A percentile compares a stretch with the other conserved stretches of the same genome.
Evolutionary conservation across 1,139 yeast genomes (phyloP).

Genomic region (Sugiyamaella sp.): DNA sequence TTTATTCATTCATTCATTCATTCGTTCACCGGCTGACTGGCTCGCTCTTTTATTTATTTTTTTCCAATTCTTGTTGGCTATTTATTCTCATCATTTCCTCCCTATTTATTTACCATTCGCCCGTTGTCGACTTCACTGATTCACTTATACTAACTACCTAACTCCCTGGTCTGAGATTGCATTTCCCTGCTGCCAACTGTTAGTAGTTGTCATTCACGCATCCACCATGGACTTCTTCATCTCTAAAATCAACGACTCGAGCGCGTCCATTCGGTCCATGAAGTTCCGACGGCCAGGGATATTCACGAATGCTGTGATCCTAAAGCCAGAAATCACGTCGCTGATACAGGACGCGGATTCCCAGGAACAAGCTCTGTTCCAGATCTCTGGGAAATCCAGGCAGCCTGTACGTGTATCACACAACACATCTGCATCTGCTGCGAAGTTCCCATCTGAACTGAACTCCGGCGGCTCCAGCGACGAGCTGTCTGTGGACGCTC

Average conservation of each 20-base stretch:
- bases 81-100: background rate
- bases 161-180: too few relatives aligned
- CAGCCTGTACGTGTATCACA: constrained; percentile 23
- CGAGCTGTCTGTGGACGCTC: constrained; percentile 40
- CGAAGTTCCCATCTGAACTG: background rate
- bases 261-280: constrained; percentile 43
- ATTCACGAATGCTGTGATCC: constrained; percentile 64
- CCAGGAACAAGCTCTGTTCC: constrained; percentile 56
- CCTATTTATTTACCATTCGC: background rate
- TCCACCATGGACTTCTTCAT: constrained; percentile 32
- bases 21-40: too few relatives aligned
- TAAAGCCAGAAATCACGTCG: constrained; percentile 59
- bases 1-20: too few relatives aligned
- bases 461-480: constrained; percentile 25
- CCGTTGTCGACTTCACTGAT: too few relatives aligned
- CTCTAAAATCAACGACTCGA: constrained; percentile 33
- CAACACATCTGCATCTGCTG: background rate
- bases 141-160: too few relatives aligned
- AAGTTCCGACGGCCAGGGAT: constrained; percentile 59
- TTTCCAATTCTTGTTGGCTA: background rate
- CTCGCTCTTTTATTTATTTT: too few relatives aligned
- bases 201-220: background rate
- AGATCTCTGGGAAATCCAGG: constrained; percentile 13
- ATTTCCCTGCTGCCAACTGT: background rate
- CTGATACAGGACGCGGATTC: constrained; percentile 62